Base-by-base conservation (phyloP, 108 stramenopile species). In the Pseudonitzschia delicatissima region DNA sequence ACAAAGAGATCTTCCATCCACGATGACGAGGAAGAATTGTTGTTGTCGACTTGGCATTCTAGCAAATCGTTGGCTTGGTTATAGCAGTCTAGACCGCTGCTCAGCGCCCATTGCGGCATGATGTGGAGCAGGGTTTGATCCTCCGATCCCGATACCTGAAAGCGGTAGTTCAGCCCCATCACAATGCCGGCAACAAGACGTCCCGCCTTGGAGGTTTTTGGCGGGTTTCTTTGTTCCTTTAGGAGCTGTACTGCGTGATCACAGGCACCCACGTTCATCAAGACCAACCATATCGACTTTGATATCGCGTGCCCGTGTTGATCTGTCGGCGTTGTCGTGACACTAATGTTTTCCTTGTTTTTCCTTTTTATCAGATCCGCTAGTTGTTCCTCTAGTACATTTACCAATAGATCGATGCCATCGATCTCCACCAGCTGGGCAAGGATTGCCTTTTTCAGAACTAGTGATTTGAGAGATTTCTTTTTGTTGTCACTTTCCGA, bases 1-100 rank as follows among this genome's bases (percentile, higher is more conserved):
- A 55, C 32, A n/a, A 55, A 55, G n/a, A 55, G 31, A 28, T 55
- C 53, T 55, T 55, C 53, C 53, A 27, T 55, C 53, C 53, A 55
- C 15, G 26, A 55, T 3, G 25, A 25, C 5, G 28, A 2, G 7
- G 47, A 48, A 23, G 7, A 48, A 48, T 8, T 2, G n/a, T 8
- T 17, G n/a, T 21, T 21, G 47, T 21, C 2, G 47, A 8, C 17
- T 9, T 21, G 21, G 47, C 2, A 5, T 48, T 21, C 15, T 15
- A 4, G 4, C 4, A 12, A 12, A n/a, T 45, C 13, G 15, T 3
- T 12, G 11, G n/a, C n/a, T n/a, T n/a, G n/a, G n/a, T n/a, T n/a
- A n/a, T n/a, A n/a, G n/a, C n/a, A n/a, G n/a, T n/a, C n/a, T n/a
- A n/a, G n/a, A n/a, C n/a, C n/a, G n/a, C n/a, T n/a, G n/a, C n/a